Evolutionary conservation across 2,329 filamentous ascomycete species (phyloP), one percentile per base, ranked within the genome.

Genomic region (Ceratocystiopsis sp.): DNA sequence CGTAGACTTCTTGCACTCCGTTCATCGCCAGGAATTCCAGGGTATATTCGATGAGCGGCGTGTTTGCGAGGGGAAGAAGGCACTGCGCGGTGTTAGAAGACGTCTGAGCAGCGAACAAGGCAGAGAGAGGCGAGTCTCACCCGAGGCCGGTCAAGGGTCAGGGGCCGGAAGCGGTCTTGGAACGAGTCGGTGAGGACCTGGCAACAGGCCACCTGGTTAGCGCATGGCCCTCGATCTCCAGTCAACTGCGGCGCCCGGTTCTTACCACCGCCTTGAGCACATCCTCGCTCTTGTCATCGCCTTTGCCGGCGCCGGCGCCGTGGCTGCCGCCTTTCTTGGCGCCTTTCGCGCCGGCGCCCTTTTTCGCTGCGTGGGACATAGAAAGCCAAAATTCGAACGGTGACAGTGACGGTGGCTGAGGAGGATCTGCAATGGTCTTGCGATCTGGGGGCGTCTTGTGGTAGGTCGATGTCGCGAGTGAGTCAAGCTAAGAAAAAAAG

Each of bases 21-120:
- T 91, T 86, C 71, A 89, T 89, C 50, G 86, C 86, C 1, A 98
- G 77, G 55, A 94, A 96, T 57, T 96, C 87, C 54, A 96, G 78
- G 4, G 89, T 96, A 60, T 98, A 96, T 61, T 98, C 91, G 63
- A 98, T 93, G 49, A 98, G 69, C 34, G 91, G 89, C 2, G 80
- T 87, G 60, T 96, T 96, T 47, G 85, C 91, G 47, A 98, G 71
- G 12, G 89, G 86, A 8, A 98, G 70, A 32, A 98, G 79, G 66
- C 91, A 96, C 84, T 93, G 54, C 29, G 40, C 16, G 25, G 14
- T 5, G 35, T 16, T 12, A 17, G 10, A 18, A 13, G n/a, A 13
- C 15, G 6, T 7, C 3, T 12, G 15, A 36, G 18, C 11, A n/a
- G 4, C 19, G 29, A 21, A 4, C 2, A 17, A 32, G 16, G 21